Evolutionary conservation across 768 basidiomycete genomes (phyloP), one percentile per base, ranked within the genome.

Genomic region (Leccinum aurantiacum): DNA sequence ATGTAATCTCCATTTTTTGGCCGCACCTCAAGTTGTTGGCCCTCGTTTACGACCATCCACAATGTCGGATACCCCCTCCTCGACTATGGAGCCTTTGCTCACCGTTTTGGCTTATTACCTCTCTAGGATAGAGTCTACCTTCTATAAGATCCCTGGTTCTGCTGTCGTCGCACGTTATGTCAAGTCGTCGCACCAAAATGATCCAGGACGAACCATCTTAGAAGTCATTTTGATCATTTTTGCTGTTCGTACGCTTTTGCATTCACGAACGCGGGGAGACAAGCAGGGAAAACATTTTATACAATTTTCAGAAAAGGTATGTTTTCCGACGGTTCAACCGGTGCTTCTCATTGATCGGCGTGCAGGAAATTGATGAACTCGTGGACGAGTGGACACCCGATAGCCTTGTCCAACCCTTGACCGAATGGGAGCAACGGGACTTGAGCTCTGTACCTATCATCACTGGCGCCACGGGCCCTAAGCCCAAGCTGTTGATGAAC

Each of bases 381-480:
- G 95, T 99, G 1, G 89, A 93, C 54, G 97, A 98, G 74, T 99
- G 95, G 93, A 78, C 77, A 3, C 97, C 97, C 0, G 92, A 95
- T 61, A 86, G 91, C 8, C 82, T 99, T 9, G 86, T 82, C 4
- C 82, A 80, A 44, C 85, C 90, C 6, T 77, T 91, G 38, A 78
- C 75, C 5, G 72, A 80, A 3, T 75, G 77, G 46, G 90, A 95
- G 61, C 78, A 83, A 54, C 76, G 82, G 29, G 90, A 93, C 59
- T 79, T 96, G n/a, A 80, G 78, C 17, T 79, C 85, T 2, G 80
- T 95, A 0, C 94, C 95, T 11, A 71, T 95, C 60, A 83, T 97
- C 60, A 70, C 84, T 57, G 96, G 96, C 4, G 80, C 88, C 3
- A 89, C 86, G 63, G 92, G 94, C 3, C 85, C 91, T 24, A 91